These are phyloP conservation scores for Phialophora chinensis DNA, from an alignment of 2,329 filamentous ascomycete genomes.

Conservation along the genomic window DNA sequence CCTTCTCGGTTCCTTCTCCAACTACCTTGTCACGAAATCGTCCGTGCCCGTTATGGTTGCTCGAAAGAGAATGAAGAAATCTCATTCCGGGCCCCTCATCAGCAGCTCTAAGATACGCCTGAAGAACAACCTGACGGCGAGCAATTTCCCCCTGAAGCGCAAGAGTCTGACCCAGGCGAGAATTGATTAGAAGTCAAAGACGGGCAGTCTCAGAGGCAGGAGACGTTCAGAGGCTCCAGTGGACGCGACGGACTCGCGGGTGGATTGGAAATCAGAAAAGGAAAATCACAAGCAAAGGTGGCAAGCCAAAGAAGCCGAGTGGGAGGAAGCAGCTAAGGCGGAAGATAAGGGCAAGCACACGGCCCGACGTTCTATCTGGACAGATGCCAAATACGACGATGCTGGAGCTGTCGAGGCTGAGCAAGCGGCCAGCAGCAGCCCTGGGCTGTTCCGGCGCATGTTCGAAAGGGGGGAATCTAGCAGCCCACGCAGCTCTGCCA, in stretches of 20 bases:
- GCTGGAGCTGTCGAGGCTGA: background rate
- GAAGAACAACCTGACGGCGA: constrained; percentile 72
- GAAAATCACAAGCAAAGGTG: constrained; percentile 8
- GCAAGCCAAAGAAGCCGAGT: constrained; percentile 4
- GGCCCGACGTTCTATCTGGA: background rate
- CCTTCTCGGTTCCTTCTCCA: constrained; percentile 93
- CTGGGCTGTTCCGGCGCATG: constrained; percentile 1
- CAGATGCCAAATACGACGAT: background rate
- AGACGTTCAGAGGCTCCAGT: background rate
- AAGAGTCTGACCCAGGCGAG: constrained; percentile 38
- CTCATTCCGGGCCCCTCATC: constrained; percentile 66
- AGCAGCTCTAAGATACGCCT: constrained; percentile 69
- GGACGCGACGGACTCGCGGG: background rate
- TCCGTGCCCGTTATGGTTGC: constrained; percentile 98
- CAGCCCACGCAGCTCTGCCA: background rate
- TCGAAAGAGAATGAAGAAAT: constrained; percentile 81
- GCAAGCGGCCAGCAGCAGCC: background rate
- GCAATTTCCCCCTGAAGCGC: constrained; percentile 34
- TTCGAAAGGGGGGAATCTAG: background rate
- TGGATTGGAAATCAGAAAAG: constrained; percentile 17
- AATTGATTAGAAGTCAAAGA: constrained; percentile 34
- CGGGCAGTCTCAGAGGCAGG: background rate
- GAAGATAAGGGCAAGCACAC: background rate
- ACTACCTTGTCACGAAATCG: constrained; percentile 95
- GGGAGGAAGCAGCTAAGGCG: background rate